Evolutionary conservation across 2,329 filamentous ascomycete genomes (phyloP), one percentile per base, ranked within the genome.

Genomic region (Onygenales sp.): DNA sequence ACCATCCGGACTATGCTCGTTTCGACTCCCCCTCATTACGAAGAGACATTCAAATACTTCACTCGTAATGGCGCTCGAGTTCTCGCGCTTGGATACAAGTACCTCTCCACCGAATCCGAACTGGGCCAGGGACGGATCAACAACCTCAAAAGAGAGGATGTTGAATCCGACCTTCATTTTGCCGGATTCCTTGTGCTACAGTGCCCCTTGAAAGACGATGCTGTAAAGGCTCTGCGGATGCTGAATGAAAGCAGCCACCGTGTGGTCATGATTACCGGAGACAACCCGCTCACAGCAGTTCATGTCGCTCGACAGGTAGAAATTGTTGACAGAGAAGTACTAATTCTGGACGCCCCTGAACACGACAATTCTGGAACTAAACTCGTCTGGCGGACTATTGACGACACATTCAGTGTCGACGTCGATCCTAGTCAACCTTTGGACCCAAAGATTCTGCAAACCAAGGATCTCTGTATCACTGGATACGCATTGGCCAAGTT

Each of bases 1-100:
- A 98, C 93, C 0, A 96, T 98, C 63, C 84, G 88, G 70, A 91
- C 87, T 66, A 96, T 96, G 87, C 79, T 98, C 57, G 79, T 88
- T 37, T 79, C 85, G 36, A 81, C 89, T 8, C 93, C 93, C 6
- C 78, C 83, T 1, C 83, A 95, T 66, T 98, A 98, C 65, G 93
- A 98, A 68, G 93, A 97, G 73, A 98, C 93, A 0, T 98, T 84
- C 81, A 98, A 97, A 72, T 89, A 95, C 74, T 98, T 97, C 65
- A 97, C 92, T 52, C 84, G 93, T 58, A 95, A 94, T 62, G 93
- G 93, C 61, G 94, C 90, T 43, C 87, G 93, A 75, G 93, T 98
- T 11, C 80, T 98, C 39, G 89, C 92, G 47, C 81, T 98, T 42
- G 93, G 87, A 39, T 97, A 94, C 77, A 96, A 96, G 76, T 90